These are phyloP conservation scores for Lyophyllum atratum DNA, from an alignment of 768 basidiomycete species.

Conservation along the genomic window DNA sequence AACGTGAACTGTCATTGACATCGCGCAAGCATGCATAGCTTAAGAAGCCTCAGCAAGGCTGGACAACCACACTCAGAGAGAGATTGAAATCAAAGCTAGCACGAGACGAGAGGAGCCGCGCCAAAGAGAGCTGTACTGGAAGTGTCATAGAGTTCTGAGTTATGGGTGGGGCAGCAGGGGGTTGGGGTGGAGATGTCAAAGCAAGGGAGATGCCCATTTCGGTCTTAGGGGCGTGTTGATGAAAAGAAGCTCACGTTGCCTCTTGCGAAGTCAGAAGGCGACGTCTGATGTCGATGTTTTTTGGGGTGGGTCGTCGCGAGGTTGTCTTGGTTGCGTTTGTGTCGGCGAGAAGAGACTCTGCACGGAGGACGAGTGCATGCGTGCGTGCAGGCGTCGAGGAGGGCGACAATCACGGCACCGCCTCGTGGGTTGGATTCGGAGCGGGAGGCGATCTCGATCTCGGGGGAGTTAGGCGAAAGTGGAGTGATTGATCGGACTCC, in stretches of 20 bases:
- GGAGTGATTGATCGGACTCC: conserved; percentile 4
- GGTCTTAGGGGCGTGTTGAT: conserved; percentile 1
- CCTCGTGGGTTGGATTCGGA: not conserved
- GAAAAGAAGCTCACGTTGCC: not conserved
- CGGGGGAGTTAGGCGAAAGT: conserved; percentile 3
- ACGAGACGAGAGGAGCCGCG: not conserved
- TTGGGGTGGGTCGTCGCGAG: not conserved
- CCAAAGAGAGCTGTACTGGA: not conserved
- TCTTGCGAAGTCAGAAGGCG: conserved; percentile 1
- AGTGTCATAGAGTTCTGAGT: not conserved
- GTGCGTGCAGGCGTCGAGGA: not conserved
- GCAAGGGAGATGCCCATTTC: not conserved
- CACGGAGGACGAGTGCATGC: not conserved
- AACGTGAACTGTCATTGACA: not conserved
- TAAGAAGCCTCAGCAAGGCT: not conserved
- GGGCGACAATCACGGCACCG: conserved; percentile 3
- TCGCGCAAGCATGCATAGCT: not conserved
- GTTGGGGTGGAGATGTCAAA: not conserved
- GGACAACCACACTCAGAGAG: not conserved
- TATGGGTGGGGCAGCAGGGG: not conserved
- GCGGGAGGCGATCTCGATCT: conserved; percentile 3
- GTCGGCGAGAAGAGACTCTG: not conserved
- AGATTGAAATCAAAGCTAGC: not conserved
- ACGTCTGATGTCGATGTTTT: not conserved
- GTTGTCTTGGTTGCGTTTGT: not conserved